Evolutionary conservation across 2,329 filamentous ascomycete species (phyloP), one percentile per base, ranked within the genome.

Genomic region (Calonectria multiphialidica): DNA sequence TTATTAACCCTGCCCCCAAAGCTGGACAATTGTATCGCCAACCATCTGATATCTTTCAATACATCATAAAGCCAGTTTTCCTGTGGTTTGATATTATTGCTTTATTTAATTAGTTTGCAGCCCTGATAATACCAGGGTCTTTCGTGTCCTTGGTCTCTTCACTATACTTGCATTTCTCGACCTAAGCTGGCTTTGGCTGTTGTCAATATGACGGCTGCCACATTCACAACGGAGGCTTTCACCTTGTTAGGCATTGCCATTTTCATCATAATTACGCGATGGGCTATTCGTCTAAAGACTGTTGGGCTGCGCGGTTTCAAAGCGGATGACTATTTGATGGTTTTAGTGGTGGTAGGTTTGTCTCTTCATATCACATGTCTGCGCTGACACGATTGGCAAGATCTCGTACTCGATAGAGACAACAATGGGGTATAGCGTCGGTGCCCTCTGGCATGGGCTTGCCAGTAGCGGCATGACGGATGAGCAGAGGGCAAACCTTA

Each of bases 381-480:
- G 9, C 10, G 16, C 44, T 37, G 21, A 40, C 21, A n/a, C 13
- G n/a, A 40, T 30, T 12, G 9, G 5, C 28, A 5, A 68, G 66
- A 23, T 74, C 9, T 65, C 66, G 4, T 76, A 75, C 50, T 65
- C 71, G 23, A 63, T 44, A 16, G 78, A 80, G 55, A 79, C 78
- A 9, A 70, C 70, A 16, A 69, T 78, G 28, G 78, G 75, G 0
- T 78, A 80, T 44, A 73, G 59, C 18, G 86, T 88, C 21, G 86
- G 85, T 3, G 85, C 81, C 68, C 70, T 68, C 23, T 78, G 74
- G 65, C 80, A 80, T 55, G 87, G 87, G 1, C 80, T 89, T 1
- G 86, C 87, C 45, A 88, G 89, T 75, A 88, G 86, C 72, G 78
- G 82, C 68, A 88, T 90, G 86, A 88, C 87, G 2, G 83, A 86